phyloP scores from a whole-genome alignment of 768 basidiomycete genomes.

The Crassisporium funariophilum region DNA sequence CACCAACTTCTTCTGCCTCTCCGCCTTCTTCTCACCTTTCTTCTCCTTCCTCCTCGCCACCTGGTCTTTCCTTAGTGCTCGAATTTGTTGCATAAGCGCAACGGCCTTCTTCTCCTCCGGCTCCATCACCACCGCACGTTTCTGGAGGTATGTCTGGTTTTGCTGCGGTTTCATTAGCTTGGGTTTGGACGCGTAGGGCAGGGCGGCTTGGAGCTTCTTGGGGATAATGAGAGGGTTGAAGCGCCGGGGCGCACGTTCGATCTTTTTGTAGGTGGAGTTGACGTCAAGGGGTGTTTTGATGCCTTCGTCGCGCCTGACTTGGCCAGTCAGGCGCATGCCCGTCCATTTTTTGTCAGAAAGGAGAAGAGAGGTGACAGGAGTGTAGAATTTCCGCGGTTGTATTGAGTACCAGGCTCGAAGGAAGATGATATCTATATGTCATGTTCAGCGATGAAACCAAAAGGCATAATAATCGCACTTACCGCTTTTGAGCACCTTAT shows the following conservation, averaged over 20 bases:
- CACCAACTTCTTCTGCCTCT: constrained; percentile 69
- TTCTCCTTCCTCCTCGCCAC: constrained; percentile 77
- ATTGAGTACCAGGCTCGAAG: constrained; percentile 96
- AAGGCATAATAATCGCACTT: constrained; percentile 32
- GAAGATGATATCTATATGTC: constrained; percentile 83
- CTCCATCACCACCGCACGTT: constrained; percentile 93
- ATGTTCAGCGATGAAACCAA: neutral
- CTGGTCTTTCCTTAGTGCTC: constrained; percentile 89
- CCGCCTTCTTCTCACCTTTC: constrained; percentile 76
- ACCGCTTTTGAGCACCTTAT: constrained; percentile 97
- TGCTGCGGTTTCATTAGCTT: constrained; percentile 77
- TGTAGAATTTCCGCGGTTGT: constrained; percentile 94
- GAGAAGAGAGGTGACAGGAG: constrained; percentile 90
- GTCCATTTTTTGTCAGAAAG: constrained; percentile 84
- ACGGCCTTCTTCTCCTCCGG: constrained; percentile 94
- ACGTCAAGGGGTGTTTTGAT: constrained; percentile 77
- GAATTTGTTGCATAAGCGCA: constrained; percentile 90
- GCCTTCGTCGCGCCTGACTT: constrained; percentile 84
- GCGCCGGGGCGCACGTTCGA: constrained; percentile 77
- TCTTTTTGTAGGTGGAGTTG: constrained; percentile 86
- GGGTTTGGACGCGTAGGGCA: constrained; percentile 94
- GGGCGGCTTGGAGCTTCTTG: constrained; percentile 83
- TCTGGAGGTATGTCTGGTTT: constrained; percentile 85
- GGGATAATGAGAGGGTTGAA: constrained; percentile 92
- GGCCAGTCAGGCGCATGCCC: constrained; percentile 95